Percentiles rank a stretch among this genome's conserved stretches.
These are phyloP conservation scores for Kingdonia uniflora DNA, from an alignment of 164 flowering plant genomes.

Conservation along the genomic window DNA sequence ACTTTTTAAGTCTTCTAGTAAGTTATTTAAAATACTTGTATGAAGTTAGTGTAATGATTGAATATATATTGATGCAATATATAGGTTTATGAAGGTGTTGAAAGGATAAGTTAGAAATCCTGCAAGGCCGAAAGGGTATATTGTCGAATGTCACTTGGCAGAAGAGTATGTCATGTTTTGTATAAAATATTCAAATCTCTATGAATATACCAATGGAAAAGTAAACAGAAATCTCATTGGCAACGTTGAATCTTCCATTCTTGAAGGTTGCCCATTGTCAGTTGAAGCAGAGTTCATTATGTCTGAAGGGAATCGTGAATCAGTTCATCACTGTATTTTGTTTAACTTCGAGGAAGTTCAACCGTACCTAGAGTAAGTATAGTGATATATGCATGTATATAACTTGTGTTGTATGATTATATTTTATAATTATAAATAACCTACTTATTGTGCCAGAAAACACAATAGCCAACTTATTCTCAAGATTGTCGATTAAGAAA, in stretches of 20 bases:
- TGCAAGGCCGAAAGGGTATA: not conserved
- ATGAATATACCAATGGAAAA: not conserved
- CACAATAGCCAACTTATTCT: not conserved
- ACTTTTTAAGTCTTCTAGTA: not conserved
- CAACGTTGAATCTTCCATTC: not conserved
- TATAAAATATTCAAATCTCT: not conserved
- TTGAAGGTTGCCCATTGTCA: not conserved
- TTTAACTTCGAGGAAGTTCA: not conserved
- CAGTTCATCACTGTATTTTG: not conserved
- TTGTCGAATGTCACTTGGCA: not conserved
- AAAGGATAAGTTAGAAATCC: conserved; percentile 1
- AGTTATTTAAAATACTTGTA: not conserved
- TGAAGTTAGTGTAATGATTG: not conserved
- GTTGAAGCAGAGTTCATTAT: not conserved
- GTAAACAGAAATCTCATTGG: not conserved
- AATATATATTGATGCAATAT: not conserved
- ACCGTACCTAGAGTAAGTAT: not conserved
- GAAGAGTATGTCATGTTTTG: not conserved
- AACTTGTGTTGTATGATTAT: not conserved
- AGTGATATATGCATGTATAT: not conserved
- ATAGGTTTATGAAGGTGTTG: not conserved
- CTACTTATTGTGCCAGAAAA: not conserved
- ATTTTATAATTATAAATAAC: not conserved
- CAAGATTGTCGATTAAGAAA: not conserved
- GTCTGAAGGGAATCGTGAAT: not conserved